Conservation (phyloP, 163 green algal genomes). For the Smithsoniella earleae region DNA sequence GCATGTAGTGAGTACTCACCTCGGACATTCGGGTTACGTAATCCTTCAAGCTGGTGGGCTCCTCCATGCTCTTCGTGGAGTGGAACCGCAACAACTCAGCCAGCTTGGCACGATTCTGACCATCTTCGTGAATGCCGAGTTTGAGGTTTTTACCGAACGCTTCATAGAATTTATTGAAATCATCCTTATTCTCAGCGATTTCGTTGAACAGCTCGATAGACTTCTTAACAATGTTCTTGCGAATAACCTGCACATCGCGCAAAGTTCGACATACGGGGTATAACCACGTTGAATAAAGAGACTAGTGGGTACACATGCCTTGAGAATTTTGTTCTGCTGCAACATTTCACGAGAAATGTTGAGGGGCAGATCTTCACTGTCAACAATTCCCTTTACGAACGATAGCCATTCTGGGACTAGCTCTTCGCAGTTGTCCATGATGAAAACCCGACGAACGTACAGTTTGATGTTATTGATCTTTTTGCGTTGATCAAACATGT, state of each 20-base stretch:
- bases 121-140: slow-evolving; percentile 83
- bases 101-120: slow-evolving; percentile 81
- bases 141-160: slow-evolving; percentile 99
- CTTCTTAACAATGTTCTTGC: slow-evolving; percentile 99
- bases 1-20: slow-evolving; percentile 33
- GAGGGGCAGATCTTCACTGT: slow-evolving; percentile 95
- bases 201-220: slow-evolving; percentile 97
- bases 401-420: slow-evolving; percentile 95
- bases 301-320: slow-evolving; percentile 43
- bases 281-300: background rate
- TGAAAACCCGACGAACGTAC: slow-evolving; percentile 98
- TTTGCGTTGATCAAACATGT: slow-evolving; percentile 96
- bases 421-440: slow-evolving; percentile 99
- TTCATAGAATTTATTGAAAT: slow-evolving; percentile 99
- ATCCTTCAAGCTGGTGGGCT: slow-evolving; percentile 96
- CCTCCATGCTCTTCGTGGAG: slow-evolving; percentile 95
- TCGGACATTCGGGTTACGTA: slow-evolving; percentile 99
- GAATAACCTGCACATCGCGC: slow-evolving; percentile 68
- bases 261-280: background rate
- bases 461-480: slow-evolving; percentile 97
- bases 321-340: slow-evolving; percentile 99
- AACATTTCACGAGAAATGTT: slow-evolving; percentile 99
- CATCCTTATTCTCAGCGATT: slow-evolving; percentile 99
- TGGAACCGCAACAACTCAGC: slow-evolving; percentile 94
- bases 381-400: slow-evolving; percentile 98